Evolutionary conservation across 1,284 basidiomycete genomes (phyloP), one percentile per base, ranked within the genome.

Genomic region (Golubevia pallescens): DNA sequence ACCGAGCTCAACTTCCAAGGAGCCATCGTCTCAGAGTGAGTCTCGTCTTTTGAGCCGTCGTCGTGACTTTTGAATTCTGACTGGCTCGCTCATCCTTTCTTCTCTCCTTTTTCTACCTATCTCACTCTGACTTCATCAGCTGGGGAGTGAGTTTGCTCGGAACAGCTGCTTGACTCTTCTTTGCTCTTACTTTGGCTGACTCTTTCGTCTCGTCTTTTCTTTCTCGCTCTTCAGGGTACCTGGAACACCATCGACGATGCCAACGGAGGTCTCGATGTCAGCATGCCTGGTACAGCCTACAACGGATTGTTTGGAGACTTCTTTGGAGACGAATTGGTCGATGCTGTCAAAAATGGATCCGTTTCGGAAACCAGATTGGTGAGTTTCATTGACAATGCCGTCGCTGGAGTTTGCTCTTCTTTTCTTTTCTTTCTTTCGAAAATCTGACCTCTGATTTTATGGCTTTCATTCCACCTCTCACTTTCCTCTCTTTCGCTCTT

Each of bases 1-100:
- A 72, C 69, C 10, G 80, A 82, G 69, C 66, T 84, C 23, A 53
- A 67, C 19, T 82, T 82, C 68, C 68, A 73, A 2, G 81, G 81
- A 13, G 75, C 69, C 62, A 72, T 81, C 52, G 72, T 79, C 42
- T 69, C 66, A 32, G 77, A 79, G 54, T 79, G 75, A 71, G 55
- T 19, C 3, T 21, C 54, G 24, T 10, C 10, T 21, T 56, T 4
- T 10, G 5, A 56, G n/a, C n/a, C n/a, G n/a, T n/a, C n/a, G n/a
- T n/a, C n/a, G n/a, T n/a, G n/a, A n/a, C n/a, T n/a, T n/a, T n/a
- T n/a, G n/a, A 3, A 28, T 56, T 3, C 54, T 21, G 32, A n/a
- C 16, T n/a, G 8, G 2, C 10, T 10, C 10, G 34, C 34, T 38
- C 10, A 4, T 38, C 10, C 34, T 38, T 38, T 38, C 34, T 5